Evolutionary conservation across 2,329 filamentous ascomycete species (phyloP).

Genomic region (Penicillium sclerotiorum): DNA sequence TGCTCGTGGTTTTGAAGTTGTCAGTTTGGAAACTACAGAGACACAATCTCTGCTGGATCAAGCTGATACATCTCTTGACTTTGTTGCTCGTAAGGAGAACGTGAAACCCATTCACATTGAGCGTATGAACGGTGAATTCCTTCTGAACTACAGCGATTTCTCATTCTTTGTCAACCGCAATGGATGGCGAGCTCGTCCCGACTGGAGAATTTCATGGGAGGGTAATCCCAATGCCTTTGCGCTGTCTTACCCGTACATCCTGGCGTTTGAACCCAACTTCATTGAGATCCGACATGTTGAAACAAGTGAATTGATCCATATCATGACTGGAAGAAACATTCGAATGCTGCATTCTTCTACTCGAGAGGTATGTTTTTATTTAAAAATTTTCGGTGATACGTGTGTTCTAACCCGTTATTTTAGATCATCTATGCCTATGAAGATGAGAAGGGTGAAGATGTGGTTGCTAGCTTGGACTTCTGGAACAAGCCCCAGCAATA

Average conservation of each 20-base stretch:
- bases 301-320: constrained; percentile 85
- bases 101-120: constrained; percentile 97
- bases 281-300: constrained; percentile 97
- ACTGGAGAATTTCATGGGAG: constrained; percentile 98
- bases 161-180: constrained; percentile 99
- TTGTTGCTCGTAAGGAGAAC: constrained; percentile 90
- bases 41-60: constrained; percentile 96
- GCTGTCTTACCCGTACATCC: constrained; percentile 92
- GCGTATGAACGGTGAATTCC: constrained; percentile 92
- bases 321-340: constrained; percentile 94
- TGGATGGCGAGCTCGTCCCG: constrained; percentile 91
- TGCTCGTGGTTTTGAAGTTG: constrained; percentile 93
- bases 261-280: constrained; percentile 96
- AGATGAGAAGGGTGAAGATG: constrained; percentile 89
- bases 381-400: neutral
- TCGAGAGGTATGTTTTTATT: constrained; percentile 72
- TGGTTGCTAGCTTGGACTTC: constrained; percentile 94
- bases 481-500: constrained; percentile 66
- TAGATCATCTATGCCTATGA: constrained; percentile 98
- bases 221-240: constrained; percentile 90
- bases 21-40: constrained; percentile 94
- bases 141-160: constrained; percentile 98
- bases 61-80: constrained; percentile 96
- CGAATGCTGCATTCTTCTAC: constrained; percentile 97
- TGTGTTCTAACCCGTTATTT: constrained; percentile 25